These are phyloP conservation scores for Desmodesmus armatus DNA, from an alignment of 139 green algal species.

Conservation along the genomic window DNA sequence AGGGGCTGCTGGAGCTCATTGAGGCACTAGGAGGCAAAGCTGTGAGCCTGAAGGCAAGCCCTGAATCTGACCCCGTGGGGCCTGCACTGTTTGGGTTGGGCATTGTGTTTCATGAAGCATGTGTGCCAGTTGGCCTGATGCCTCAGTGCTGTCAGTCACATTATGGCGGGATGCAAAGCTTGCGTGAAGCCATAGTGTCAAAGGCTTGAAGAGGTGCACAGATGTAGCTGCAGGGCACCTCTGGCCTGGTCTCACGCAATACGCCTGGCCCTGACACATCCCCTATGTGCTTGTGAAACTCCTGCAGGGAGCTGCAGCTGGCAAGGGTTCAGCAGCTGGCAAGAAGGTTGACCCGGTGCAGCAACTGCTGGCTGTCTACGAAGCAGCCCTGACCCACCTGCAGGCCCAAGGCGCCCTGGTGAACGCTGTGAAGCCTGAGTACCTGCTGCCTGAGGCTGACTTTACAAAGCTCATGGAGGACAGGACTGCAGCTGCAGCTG, in stretches of 20 bases:
- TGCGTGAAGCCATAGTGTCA: no score
- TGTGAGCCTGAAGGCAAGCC: constrained; percentile 57
- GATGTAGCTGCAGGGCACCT: not conserved
- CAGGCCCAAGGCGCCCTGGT: constrained; percentile 70
- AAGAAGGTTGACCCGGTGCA: constrained; percentile 53
- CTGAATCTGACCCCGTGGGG: no score
- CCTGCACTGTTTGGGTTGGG: not conserved
- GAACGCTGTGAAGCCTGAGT: constrained; percentile 81
- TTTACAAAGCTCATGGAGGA: constrained; percentile 29
- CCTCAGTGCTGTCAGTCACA: no score
- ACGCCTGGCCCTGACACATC: no score
- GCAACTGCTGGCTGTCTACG: constrained; percentile 67
- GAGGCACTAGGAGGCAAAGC: constrained; percentile 76
- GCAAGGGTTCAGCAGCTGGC: not conserved
- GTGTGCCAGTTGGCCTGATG: no score
- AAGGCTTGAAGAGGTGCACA: no score
- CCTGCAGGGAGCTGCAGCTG: not conserved
- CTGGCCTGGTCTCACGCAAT: no score
- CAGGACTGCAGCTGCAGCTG: constrained; percentile 52
- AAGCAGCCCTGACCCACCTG: constrained; percentile 65
- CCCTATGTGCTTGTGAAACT: no score
- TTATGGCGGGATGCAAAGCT: no score
- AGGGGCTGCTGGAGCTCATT: constrained; percentile 77
- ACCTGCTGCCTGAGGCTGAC: constrained; percentile 66
- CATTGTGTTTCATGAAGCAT: no score